These are phyloP conservation scores for Apiotrichum domesticum DNA, from an alignment of 1,284 basidiomycete species.

Conservation along the genomic window DNA sequence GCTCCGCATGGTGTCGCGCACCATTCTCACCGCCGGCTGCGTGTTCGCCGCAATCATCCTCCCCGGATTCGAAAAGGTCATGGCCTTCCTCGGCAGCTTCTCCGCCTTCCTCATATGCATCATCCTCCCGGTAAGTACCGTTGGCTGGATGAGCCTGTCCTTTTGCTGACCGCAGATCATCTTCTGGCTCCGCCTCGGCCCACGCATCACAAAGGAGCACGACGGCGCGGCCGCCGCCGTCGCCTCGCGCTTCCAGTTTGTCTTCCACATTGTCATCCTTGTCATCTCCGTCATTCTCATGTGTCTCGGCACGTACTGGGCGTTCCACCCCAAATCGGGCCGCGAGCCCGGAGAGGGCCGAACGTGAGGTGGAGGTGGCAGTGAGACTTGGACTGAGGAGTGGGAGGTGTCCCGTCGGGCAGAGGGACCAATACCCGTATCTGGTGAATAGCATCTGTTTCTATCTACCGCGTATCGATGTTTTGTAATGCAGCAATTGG, in stretches of 20 bases:
- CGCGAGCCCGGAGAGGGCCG: background rate
- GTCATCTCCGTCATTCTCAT: conserved; percentile 60
- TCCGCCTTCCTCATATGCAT: conserved; percentile 77
- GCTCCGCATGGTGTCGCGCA: conserved; percentile 30
- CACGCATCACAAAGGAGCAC: conserved; percentile 15
- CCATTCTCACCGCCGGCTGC: conserved; percentile 33
- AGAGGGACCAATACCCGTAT: too few relatives aligned
- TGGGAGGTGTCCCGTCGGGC: too few relatives aligned
- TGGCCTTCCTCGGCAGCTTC: conserved; percentile 86
- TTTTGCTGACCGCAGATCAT: conserved; percentile 21
- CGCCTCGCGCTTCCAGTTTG: conserved; percentile 50
- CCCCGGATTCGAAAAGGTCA: conserved; percentile 59
- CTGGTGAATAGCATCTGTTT: too few relatives aligned
- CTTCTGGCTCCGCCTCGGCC: conserved; percentile 39
- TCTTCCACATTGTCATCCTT: conserved; percentile 57
- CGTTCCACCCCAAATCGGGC: conserved; percentile 50
- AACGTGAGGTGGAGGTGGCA: background rate
- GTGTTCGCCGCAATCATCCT: conserved; percentile 32
- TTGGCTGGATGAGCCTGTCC: background rate
- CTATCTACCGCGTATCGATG: too few relatives aligned
- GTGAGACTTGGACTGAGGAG: too few relatives aligned
- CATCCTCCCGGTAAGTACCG: conserved; percentile 60
- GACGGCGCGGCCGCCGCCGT: conserved; percentile 52
- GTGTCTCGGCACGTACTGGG: conserved; percentile 67
- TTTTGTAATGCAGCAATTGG: too few relatives aligned